These are phyloP conservation scores for Naganishia vaughanmartiniae DNA, from an alignment of 768 basidiomycete species.

Conservation along the genomic window DNA sequence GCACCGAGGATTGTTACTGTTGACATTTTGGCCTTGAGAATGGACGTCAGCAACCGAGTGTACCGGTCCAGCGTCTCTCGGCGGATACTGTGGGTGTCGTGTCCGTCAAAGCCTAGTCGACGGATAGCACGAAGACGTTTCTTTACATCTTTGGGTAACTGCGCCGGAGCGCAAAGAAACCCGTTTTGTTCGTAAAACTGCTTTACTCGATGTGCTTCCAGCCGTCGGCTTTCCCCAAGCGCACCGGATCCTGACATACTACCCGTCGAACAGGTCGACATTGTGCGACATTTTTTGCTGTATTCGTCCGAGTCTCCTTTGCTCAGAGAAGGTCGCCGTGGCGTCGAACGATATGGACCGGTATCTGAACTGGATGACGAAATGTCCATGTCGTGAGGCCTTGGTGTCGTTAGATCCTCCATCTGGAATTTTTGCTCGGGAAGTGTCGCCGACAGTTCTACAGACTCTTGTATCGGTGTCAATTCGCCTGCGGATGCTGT, in stretches of 20 bases:
- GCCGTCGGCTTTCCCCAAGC: neutral
- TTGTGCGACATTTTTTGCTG: neutral
- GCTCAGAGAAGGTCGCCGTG: neutral
- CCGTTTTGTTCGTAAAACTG: conserved; percentile 25
- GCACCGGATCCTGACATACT: neutral
- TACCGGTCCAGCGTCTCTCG: conserved; percentile 42
- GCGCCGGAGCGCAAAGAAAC: conserved; percentile 27
- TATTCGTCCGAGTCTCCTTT: neutral
- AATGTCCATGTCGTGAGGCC: neutral
- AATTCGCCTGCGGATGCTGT: too few species aligned
- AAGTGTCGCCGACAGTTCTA: neutral
- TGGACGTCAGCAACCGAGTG: conserved; percentile 41
- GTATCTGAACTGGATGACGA: neutral
- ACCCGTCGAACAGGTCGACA: conserved; percentile 20
- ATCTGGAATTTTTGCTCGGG: neutral
- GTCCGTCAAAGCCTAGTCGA: conserved; percentile 25
- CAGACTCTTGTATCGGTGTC: conserved; percentile 5
- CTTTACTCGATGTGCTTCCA: conserved; percentile 21
- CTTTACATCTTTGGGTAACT: conserved; percentile 2
- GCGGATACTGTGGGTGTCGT: conserved; percentile 11
- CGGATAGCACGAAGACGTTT: conserved; percentile 26
- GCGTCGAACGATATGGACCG: neutral
- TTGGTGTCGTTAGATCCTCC: neutral
- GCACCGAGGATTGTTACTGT: conserved; percentile 44
- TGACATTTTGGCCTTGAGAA: conserved; percentile 40